Conservation (phyloP, 2,329 filamentous ascomycete genomes). For the Aspergillus flavus region DNA sequence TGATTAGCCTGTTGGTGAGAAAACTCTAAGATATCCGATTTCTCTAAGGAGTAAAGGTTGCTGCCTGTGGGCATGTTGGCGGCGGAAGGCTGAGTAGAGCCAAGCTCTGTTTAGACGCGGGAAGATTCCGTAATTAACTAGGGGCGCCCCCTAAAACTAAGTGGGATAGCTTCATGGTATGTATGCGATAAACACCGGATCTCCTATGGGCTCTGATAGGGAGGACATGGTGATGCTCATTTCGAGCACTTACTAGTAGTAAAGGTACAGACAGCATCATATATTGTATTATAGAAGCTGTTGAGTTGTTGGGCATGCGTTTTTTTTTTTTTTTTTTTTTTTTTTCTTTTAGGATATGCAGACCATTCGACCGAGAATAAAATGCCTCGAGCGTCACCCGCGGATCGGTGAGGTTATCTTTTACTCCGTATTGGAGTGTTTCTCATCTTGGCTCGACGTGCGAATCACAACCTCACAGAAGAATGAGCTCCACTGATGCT, state of each 20-base stretch:
- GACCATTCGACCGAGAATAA: slow-evolving; percentile 5
- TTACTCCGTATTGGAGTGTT: slow-evolving; percentile 11
- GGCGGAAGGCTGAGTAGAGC: slow-evolving; percentile 4
- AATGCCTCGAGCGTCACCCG: slow-evolving; percentile 15
- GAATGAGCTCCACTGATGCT: slow-evolving; percentile 13
- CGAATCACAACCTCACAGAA: slow-evolving; percentile 10
- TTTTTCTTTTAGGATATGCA: neutral
- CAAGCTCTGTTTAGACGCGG: slow-evolving; percentile 13
- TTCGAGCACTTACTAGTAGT: neutral
- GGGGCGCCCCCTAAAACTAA: neutral
- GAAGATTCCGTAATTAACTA: slow-evolving; percentile 14
- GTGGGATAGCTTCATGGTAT: neutral
- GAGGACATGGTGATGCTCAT: neutral
- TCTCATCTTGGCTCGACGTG: slow-evolving; percentile 4
- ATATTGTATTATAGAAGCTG: neutral
- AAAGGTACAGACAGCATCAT: neutral
- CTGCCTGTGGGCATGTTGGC: neutral
- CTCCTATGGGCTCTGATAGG: neutral
- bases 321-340: neutral
- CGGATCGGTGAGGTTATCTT: slow-evolving; percentile 10
- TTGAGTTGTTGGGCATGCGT: neutral
- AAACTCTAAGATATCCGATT: slow-evolving; percentile 7
- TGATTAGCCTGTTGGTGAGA: neutral
- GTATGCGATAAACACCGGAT: neutral
- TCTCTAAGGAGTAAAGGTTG: slow-evolving; percentile 12